A percentile compares a stretch with the other conserved stretches of the same genome.
phyloP scores from a whole-genome alignment of 768 basidiomycete genomes.

The Boletellus ananas region DNA sequence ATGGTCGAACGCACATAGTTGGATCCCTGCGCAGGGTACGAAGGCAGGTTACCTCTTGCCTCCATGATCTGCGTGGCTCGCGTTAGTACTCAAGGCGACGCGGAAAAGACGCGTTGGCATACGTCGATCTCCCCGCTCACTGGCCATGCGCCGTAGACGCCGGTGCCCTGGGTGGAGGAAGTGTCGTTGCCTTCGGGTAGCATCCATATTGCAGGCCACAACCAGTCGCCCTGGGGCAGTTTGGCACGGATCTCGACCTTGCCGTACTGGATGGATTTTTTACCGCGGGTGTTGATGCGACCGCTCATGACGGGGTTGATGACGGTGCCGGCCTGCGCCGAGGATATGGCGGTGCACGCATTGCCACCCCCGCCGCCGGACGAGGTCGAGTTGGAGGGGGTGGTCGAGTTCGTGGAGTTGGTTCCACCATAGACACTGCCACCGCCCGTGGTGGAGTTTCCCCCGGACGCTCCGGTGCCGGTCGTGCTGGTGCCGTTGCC shows the following conservation, averaged over 20 bases:
- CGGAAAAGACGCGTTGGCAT: slow-evolving; percentile 17
- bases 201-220: slow-evolving; percentile 34
- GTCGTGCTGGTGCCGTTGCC: background rate
- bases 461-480: background rate
- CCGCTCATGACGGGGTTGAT: slow-evolving; percentile 56
- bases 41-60: slow-evolving; percentile 47
- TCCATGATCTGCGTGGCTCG: slow-evolving; percentile 44
- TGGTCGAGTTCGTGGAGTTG: slow-evolving; percentile 24
- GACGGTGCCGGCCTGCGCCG: slow-evolving; percentile 28
- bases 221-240: slow-evolving; percentile 50
- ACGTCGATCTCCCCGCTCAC: slow-evolving; percentile 58
- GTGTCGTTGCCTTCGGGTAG: slow-evolving; percentile 25
- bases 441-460: slow-evolving; percentile 2
- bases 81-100: background rate
- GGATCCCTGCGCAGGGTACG: slow-evolving; percentile 40
- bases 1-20: slow-evolving; percentile 55
- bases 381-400: slow-evolving; percentile 18
- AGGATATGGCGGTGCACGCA: slow-evolving; percentile 43
- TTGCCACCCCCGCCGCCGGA: slow-evolving; percentile 12
- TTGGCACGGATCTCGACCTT: slow-evolving; percentile 60
- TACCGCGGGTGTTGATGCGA: slow-evolving; percentile 49
- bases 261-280: slow-evolving; percentile 49
- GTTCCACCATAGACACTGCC: slow-evolving; percentile 7
- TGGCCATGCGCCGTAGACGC: slow-evolving; percentile 42
- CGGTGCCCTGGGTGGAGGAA: slow-evolving; percentile 14